Evolutionary conservation across 306 rosid species (phyloP).

Genomic region (Quercus mongolica): DNA sequence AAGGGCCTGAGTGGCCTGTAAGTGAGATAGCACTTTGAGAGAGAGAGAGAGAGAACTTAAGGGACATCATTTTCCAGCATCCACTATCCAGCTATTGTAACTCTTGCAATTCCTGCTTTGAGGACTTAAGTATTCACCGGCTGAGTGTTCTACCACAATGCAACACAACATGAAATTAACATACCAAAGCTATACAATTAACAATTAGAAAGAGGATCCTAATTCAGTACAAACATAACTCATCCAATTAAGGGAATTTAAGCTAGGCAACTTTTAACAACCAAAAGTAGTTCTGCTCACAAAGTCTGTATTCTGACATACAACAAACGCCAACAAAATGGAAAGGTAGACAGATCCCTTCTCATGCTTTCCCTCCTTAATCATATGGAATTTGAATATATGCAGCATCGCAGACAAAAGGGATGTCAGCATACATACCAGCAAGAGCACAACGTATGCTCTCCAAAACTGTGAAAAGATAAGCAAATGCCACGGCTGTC

Average conservation of each 20-base stretch:
- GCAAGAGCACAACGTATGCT: conserved; percentile 77
- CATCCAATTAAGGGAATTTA: background rate
- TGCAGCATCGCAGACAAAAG: conserved; percentile 85
- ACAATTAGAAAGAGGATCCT: background rate
- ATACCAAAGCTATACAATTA: background rate
- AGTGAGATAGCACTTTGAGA: too few relatives aligned
- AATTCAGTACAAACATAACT: background rate
- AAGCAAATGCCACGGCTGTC: conserved; percentile 59
- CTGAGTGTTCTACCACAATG: background rate
- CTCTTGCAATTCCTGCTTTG: background rate
- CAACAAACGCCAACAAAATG: background rate
- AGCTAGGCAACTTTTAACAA: background rate
- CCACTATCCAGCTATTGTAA: background rate
- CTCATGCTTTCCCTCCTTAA: conserved; percentile 30
- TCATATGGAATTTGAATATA: conserved; percentile 90
- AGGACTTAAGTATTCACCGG: background rate
- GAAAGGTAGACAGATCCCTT: background rate
- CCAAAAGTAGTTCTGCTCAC: background rate
- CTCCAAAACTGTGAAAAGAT: conserved; percentile 78
- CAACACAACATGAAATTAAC: background rate
- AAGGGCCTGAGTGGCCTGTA: too few relatives aligned
- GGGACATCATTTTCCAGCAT: background rate
- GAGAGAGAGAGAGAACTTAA: background rate
- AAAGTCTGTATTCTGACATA: background rate
- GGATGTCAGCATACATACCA: conserved; percentile 93